These are phyloP conservation scores for Trametes cubensis DNA, from an alignment of 768 basidiomycete species.

Conservation along the genomic window DNA sequence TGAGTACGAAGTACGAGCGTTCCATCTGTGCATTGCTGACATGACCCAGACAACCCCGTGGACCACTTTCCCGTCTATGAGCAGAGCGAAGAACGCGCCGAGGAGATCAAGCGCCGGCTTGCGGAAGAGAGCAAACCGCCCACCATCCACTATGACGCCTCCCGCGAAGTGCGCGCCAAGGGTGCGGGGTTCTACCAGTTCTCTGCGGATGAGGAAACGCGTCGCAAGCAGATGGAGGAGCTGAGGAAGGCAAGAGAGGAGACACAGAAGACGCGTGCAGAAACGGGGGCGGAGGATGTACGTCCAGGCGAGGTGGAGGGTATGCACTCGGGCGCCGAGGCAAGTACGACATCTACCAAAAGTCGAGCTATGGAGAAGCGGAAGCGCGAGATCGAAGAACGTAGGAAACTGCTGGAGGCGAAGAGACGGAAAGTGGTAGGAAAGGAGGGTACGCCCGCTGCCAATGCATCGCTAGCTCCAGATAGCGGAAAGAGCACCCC, in stretches of 20 bases:
- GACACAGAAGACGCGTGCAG: slow-evolving; percentile 65
- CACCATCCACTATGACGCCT: slow-evolving; percentile 79
- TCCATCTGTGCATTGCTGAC: not conserved
- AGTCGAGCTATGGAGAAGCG: slow-evolving; percentile 73
- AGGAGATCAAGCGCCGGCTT: slow-evolving; percentile 69
- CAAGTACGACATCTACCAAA: slow-evolving; percentile 26
- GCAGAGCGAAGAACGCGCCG: slow-evolving; percentile 77
- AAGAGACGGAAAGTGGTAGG: slow-evolving; percentile 60
- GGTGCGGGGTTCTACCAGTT: slow-evolving; percentile 95
- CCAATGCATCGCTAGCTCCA: not conserved
- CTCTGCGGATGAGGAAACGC: slow-evolving; percentile 79
- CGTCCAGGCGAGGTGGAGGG: slow-evolving; percentile 78
- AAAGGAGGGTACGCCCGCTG: not conserved
- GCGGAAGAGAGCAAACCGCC: slow-evolving; percentile 75
- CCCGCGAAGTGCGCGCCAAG: slow-evolving; percentile 79
- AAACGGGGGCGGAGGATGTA: slow-evolving; percentile 61
- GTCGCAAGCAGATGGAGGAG: slow-evolving; percentile 82
- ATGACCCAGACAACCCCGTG: slow-evolving; percentile 68
- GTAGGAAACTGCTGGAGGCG: slow-evolving; percentile 59
- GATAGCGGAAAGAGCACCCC: not conserved
- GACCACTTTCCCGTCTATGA: slow-evolving; percentile 88
- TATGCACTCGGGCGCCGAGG: slow-evolving; percentile 51
- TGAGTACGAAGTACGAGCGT: slow-evolving; percentile 8
- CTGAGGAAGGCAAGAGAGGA: slow-evolving; percentile 68
- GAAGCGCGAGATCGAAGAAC: slow-evolving; percentile 73